These are phyloP conservation scores for Pholiota adiposa DNA, from an alignment of 1,284 basidiomycete species.

Conservation along the genomic window DNA sequence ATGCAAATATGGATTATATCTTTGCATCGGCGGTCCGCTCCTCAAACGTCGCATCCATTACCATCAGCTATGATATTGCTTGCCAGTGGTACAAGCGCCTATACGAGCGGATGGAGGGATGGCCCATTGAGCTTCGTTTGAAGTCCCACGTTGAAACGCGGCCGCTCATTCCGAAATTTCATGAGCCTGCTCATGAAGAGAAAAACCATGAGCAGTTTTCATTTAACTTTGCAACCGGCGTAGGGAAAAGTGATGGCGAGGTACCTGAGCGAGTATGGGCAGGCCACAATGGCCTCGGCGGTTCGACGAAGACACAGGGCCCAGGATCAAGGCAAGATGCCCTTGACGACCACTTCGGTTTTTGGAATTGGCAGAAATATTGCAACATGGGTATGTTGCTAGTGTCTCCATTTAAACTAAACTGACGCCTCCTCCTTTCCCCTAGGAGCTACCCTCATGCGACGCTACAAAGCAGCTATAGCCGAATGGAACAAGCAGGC, in stretches of 20 bases:
- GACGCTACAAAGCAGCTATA: slow-evolving; percentile 5
- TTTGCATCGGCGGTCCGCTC: not conserved
- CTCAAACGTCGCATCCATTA: not conserved
- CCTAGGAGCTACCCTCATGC: slow-evolving; percentile 1
- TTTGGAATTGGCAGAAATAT: slow-evolving; percentile 23
- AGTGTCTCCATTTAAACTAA: no score
- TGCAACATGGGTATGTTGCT: slow-evolving; percentile 4
- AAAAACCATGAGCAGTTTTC: slow-evolving; percentile 16
- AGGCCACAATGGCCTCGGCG: slow-evolving; percentile 10
- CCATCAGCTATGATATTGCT: slow-evolving; percentile 1
- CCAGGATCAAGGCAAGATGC: slow-evolving; percentile 19
- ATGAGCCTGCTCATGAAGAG: slow-evolving; percentile 20
- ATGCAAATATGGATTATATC: slow-evolving; percentile 15
- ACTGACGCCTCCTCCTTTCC: no score
- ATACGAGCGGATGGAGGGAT: not conserved
- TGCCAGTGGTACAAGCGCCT: slow-evolving; percentile 14
- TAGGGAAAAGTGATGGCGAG: slow-evolving; percentile 20
- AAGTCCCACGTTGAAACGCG: not conserved
- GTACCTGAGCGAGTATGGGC: slow-evolving; percentile 19
- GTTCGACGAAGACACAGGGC: slow-evolving; percentile 21
- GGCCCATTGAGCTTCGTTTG: not conserved
- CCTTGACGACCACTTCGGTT: slow-evolving; percentile 22
- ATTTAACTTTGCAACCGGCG: slow-evolving; percentile 19
- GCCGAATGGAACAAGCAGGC: slow-evolving; percentile 13
- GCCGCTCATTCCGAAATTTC: slow-evolving; percentile 20